Percentiles rank a stretch among this genome's conserved stretches.
Conservation (phyloP, 768 basidiomycete species). For the Exsudoporus frostii region DNA sequence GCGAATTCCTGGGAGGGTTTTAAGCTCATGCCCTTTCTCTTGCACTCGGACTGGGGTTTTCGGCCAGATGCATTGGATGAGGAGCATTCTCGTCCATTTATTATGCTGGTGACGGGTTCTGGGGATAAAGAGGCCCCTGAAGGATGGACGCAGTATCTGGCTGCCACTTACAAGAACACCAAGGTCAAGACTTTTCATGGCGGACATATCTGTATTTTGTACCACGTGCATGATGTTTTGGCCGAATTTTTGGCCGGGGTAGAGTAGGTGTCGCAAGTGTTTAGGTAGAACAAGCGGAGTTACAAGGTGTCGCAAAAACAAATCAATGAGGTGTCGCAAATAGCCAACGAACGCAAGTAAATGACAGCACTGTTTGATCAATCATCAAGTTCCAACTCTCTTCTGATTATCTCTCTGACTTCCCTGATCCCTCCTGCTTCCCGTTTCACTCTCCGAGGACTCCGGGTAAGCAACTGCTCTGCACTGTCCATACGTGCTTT, state of each 20-base stretch:
- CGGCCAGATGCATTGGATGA: constrained; percentile 41
- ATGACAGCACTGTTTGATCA: constrained; percentile 32
- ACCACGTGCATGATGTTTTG: constrained; percentile 47
- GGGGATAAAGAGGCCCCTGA: constrained; percentile 42
- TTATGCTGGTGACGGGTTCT: constrained; percentile 43
- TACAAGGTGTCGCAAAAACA: constrained; percentile 22
- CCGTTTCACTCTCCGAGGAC: constrained; percentile 67
- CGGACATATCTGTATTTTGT: constrained; percentile 47
- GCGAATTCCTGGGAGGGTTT: constrained; percentile 52
- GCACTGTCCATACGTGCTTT: constrained; percentile 55
- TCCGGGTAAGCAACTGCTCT: constrained; percentile 59
- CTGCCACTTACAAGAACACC: constrained; percentile 43
- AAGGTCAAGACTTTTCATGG: constrained; percentile 41
- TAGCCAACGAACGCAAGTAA: constrained; percentile 15
- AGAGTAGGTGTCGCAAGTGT: too few relatives aligned
- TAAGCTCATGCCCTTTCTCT: constrained; percentile 37
- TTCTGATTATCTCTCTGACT: constrained; percentile 77
- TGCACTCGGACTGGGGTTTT: constrained; percentile 55
- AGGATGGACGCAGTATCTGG: constrained; percentile 49
- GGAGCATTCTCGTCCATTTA: constrained; percentile 41
- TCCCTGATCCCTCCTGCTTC: constrained; percentile 74
- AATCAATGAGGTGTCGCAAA: constrained; percentile 24
- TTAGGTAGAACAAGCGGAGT: too few relatives aligned
- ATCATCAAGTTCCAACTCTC: constrained; percentile 72
- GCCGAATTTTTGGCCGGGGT: constrained; percentile 26